Evolutionary conservation across 2,329 filamentous ascomycete species (phyloP).

Genomic region (Paracoccidioides lutzii): DNA sequence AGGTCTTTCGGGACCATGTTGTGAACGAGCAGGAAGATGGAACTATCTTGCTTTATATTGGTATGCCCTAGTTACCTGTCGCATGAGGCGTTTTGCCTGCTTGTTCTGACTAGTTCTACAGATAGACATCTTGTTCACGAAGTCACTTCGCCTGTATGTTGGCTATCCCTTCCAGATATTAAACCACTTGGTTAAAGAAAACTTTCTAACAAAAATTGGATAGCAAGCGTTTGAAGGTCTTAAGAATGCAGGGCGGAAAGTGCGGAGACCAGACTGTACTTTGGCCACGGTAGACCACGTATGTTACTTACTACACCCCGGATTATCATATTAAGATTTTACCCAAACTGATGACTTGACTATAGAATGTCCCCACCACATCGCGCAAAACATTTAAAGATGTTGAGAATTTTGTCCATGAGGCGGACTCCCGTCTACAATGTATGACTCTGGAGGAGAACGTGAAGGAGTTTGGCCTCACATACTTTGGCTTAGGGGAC

Average conservation of each 20-base stretch:
- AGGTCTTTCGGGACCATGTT: conserved; percentile 88
- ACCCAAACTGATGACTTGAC: background rate
- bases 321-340: background rate
- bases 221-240: conserved; percentile 96
- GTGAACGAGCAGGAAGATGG: conserved; percentile 93
- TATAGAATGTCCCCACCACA: conserved; percentile 80
- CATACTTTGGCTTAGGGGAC: conserved; percentile 92
- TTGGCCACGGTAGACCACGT: conserved; percentile 94
- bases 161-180: conserved; percentile 8
- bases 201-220: conserved; percentile 12
- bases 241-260: conserved; percentile 72
- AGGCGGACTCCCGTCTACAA: conserved; percentile 85
- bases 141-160: conserved; percentile 81
- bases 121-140: conserved; percentile 95
- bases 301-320: conserved; percentile 31
- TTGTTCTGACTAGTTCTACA: conserved; percentile 27
- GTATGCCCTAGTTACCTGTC: conserved; percentile 37
- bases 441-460: conserved; percentile 95
- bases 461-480: conserved; percentile 89
- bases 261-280: conserved; percentile 91
- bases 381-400: conserved; percentile 89
- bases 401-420: conserved; percentile 84
- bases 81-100: background rate
- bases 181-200: background rate
- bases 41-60: conserved; percentile 85